phyloP scores from a whole-genome alignment of 2,329 filamentous ascomycete species.

The Macrophomina phaseolina region DNA sequence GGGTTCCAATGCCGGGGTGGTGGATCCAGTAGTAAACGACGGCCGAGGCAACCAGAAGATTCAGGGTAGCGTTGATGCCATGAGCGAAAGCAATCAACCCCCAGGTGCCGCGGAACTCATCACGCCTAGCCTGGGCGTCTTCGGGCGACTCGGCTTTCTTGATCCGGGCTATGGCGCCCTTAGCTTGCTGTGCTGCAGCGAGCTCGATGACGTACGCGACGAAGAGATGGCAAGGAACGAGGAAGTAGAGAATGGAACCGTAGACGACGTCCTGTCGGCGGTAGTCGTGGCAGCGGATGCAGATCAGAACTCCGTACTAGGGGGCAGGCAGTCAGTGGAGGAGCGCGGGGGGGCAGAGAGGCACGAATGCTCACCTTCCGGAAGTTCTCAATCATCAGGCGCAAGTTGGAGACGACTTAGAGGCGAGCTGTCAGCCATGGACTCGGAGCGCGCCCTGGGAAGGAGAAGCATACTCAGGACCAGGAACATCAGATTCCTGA shows the following conservation, averaged over 20 bases:
- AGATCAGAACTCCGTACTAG: constrained; percentile 93
- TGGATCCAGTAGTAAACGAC: constrained; percentile 91
- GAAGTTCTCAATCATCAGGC: constrained; percentile 95
- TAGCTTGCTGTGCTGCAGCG: constrained; percentile 79
- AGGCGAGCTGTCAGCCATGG: constrained; percentile 33
- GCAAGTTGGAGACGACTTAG: constrained; percentile 86
- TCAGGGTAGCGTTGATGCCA: constrained; percentile 80
- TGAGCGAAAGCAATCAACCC: constrained; percentile 79
- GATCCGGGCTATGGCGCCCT: constrained; percentile 65
- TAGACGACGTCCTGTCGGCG: constrained; percentile 76
- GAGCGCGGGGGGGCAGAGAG: constrained; percentile 25
- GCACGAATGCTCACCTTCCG: constrained; percentile 70
- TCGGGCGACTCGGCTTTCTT: constrained; percentile 51
- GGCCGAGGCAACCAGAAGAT: constrained; percentile 78
- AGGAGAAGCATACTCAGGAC: constrained; percentile 70
- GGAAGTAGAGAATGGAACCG: constrained; percentile 78
- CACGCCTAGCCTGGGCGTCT: constrained; percentile 65
- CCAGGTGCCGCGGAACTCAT: constrained; percentile 77
- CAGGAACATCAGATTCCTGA: constrained; percentile 94
- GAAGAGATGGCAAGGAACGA: constrained; percentile 89
- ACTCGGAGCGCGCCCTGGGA: neutral
- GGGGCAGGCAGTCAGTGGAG: constrained; percentile 28
- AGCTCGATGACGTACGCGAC: constrained; percentile 89
- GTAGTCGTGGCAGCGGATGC: constrained; percentile 87
- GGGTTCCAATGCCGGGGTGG: constrained; percentile 90